phyloP scores from a whole-genome alignment of 345 rosid species.

The Orychophragmus violaceus region DNA sequence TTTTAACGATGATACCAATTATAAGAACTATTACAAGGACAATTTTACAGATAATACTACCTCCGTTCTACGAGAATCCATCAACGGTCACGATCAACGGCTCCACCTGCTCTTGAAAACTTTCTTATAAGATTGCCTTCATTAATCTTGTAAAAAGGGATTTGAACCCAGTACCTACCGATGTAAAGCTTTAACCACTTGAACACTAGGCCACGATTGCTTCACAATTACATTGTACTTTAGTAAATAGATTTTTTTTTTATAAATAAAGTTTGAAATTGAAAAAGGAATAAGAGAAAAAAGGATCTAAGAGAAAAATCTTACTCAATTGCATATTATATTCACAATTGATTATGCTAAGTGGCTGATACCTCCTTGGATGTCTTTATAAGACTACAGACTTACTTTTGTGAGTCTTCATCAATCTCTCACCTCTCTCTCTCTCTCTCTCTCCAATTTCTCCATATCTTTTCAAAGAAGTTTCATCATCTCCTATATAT shows the following conservation, averaged over 20 bases:
- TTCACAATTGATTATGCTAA: neutral
- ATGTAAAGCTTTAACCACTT: no score
- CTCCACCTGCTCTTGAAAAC: no score
- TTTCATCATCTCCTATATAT: conserved; percentile 27
- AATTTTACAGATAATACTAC: no score
- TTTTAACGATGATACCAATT: no score
- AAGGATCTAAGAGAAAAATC: conserved; percentile 4
- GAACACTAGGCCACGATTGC: no score
- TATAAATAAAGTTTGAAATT: neutral
- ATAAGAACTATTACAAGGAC: no score
- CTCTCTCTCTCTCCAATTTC: conserved; percentile 12
- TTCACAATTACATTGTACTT: no score
- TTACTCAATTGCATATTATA: conserved; percentile 4
- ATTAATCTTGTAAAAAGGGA: no score
- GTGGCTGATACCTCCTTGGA: conserved; percentile 6
- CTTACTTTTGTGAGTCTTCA: conserved; percentile 28
- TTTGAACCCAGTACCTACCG: no score
- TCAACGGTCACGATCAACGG: no score
- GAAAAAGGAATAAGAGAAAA: neutral
- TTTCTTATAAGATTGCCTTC: no score
- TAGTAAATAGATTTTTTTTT: neutral
- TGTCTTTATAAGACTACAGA: conserved; percentile 26
- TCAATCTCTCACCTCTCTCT: conserved; percentile 11
- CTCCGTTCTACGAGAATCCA: no score
- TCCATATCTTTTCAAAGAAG: conserved; percentile 24